Base-by-base conservation (phyloP, 2,329 filamentous ascomycete species). In the Tolypocladium ovalisporum region DNA sequence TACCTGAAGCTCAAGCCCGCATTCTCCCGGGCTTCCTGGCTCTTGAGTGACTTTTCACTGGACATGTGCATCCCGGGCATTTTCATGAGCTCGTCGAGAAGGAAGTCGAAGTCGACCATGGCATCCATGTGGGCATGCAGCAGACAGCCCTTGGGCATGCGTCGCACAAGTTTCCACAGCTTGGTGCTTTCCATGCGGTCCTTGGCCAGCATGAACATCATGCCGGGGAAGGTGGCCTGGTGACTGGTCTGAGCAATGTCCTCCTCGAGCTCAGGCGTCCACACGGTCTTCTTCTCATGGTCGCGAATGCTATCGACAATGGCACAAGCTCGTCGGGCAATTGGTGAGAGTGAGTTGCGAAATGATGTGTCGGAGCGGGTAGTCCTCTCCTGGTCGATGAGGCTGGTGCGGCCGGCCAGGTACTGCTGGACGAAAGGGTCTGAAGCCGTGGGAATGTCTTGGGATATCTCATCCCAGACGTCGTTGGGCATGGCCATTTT, bases 201-300 rank as follows among this genome's bases (percentile, higher is more conserved):
- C 71, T 91, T 93, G 64, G 90, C 90, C 39, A 93, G 79, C 39
- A 83, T 86, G 73, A 96, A 97, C 88, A 96, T 94, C 87, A 96
- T 96, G 13, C 92, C 92, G 0, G 90, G 90, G 68, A 88, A 90
- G 54, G 93, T 76, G 63, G 84, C 83, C 60, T 83, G 80, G 64
- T 84, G 70, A n/a, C 73, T 75, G 57, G 83, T 74, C 61, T 82
- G 80, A 4, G 86, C 85, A 3, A 90, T 75, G 51, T 79, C 79
- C 66, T 92, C 85, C 65, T 93, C 88, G 54, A 88, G 82, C 52
- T 83, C 80, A 36, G 82, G 77, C 12, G 86, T 90, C 92, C 91
- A 96, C 59, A 93, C 76, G 3, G 83, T 86, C 55, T 79, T 76
- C 65, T 86, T 83, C 74, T 97, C 93, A 65, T 89, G 82, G 55